Percentiles rank a stretch among this genome's conserved stretches.
Conservation (phyloP, 202 grass and related monocot species). For the Brachypodium distachyon region DNA sequence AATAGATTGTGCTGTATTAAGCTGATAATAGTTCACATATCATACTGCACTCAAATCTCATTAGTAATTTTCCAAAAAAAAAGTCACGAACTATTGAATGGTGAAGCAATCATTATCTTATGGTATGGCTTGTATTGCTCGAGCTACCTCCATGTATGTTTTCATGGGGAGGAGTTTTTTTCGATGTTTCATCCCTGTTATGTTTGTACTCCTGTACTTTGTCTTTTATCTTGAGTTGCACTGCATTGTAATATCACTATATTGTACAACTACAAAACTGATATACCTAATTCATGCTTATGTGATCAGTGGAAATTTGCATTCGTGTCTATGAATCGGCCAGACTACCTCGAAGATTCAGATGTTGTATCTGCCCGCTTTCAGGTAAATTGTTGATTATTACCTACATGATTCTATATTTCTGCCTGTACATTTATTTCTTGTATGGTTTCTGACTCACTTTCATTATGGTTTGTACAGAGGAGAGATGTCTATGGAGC, state of each 20-base stretch:
- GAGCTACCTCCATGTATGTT: not conserved
- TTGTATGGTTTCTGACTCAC: not conserved
- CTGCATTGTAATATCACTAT: slow-evolving; percentile 2
- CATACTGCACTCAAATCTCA: not conserved
- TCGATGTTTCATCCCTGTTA: not conserved
- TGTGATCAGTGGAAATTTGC: slow-evolving; percentile 94
- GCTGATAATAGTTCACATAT: not conserved
- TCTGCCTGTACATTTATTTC: slow-evolving; percentile 4
- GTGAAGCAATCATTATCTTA: not conserved
- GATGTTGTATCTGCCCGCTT: slow-evolving; percentile 70
- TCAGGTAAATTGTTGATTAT: slow-evolving; percentile 51
- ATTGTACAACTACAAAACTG: slow-evolving; percentile 8
- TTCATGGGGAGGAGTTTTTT: not conserved
- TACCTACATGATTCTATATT: slow-evolving; percentile 8
- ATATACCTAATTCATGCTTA: slow-evolving; percentile 17
- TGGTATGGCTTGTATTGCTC: not conserved
- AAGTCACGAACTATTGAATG: not conserved
- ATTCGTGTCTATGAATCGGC: slow-evolving; percentile 75
- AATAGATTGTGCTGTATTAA: not conserved
- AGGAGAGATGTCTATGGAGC: slow-evolving; percentile 94
- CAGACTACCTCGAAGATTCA: slow-evolving; percentile 78
- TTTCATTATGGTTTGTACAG: slow-evolving; percentile 37
- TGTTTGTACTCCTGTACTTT: not conserved
- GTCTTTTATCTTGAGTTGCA: slow-evolving; percentile 23
- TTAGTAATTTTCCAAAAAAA: not conserved